A percentile compares a stretch with the other conserved stretches of the same genome.
These are phyloP conservation scores for Puccinellia tenuiflora DNA, from an alignment of 176 grass and related monocot genomes.

Conservation along the genomic window DNA sequence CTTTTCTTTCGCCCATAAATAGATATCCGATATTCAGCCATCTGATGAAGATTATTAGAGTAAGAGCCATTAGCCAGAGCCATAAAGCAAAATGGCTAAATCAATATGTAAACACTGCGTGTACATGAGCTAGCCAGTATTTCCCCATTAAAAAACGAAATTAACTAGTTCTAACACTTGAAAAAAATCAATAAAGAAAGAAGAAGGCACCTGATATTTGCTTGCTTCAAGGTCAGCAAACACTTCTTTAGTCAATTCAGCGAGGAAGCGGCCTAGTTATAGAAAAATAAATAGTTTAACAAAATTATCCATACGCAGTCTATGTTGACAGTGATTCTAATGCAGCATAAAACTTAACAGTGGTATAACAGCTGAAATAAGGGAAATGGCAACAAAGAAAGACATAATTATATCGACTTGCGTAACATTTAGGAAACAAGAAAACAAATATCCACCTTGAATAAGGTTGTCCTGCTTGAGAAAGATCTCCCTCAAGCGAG, in stretches of 20 bases:
- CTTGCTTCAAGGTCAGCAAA: slow-evolving; percentile 90
- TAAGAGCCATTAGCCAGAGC: neutral
- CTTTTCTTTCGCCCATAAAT: slow-evolving; percentile 99
- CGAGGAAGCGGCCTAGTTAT: slow-evolving; percentile 72
- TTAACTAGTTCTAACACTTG: neutral
- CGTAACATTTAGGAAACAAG: neutral
- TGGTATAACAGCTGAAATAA: neutral
- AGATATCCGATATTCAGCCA: slow-evolving; percentile 91
- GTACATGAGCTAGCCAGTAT: neutral
- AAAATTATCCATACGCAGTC: neutral
- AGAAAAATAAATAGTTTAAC: neutral
- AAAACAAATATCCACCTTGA: slow-evolving; percentile 54
- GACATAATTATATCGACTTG: neutral
- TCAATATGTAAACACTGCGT: neutral
- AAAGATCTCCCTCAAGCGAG: slow-evolving; percentile 89
- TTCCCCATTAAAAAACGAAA: neutral
- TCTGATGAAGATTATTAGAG: slow-evolving; percentile 40
- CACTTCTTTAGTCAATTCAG: slow-evolving; percentile 86
- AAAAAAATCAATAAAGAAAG: neutral
- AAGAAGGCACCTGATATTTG: slow-evolving; percentile 80
- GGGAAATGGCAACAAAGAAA: neutral
- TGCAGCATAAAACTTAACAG: neutral
- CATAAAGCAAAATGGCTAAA: neutral
- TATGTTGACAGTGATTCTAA: slow-evolving; percentile 1
- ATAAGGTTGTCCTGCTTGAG: slow-evolving; percentile 98